Base-by-base conservation (phyloP, 352 stramenopile genomes). In the Sclerospora graminicola region DNA sequence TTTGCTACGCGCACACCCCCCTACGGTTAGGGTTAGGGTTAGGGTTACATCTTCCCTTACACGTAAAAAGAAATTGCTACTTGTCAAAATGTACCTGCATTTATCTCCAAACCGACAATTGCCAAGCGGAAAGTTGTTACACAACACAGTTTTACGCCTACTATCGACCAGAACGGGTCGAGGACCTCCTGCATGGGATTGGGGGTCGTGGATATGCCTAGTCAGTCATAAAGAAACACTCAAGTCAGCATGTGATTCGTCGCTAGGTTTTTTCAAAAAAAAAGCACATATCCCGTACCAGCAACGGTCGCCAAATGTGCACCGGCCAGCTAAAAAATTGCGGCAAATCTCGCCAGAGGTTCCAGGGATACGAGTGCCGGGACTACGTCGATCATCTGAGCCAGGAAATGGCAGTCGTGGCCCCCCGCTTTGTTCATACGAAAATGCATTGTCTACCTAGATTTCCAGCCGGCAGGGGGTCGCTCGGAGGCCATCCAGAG, bases 31-130 rank as follows among this genome's bases (percentile, higher is more conserved):
- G n/a, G n/a, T n/a, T n/a, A n/a, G n/a, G n/a, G n/a, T n/a, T n/a
- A n/a, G n/a, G n/a, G n/a, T n/a, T n/a, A n/a, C 16, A 54, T 48
- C 24, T 49, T 38, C 27, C 21, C 41, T n/a, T n/a, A n/a, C n/a
- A n/a, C n/a, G n/a, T n/a, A n/a, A n/a, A n/a, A n/a, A n/a, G n/a
- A n/a, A n/a, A 55, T 54, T 40, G 13, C 51, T 60, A 54, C 37
- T 49, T 18, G 49, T 61, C 43, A 24, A 55, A 57, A 59, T 57
- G 49, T 77, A 90, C 75, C 66, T 89, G 75, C 80, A 92, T 29
- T 80, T 82, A 63, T 85, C 77, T 43, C 80, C 80, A 66, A 75
- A 92, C 42, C 77, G 75, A 50, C 80, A 92, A n/a, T 53, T 80
- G 4, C 76, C 76, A 18, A 63, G 41, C 1, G 76, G 77, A 42